Evolutionary conservation across 2,329 filamentous ascomycete species (phyloP), one percentile per base, ranked within the genome.

Genomic region (Daldinia sp.): DNA sequence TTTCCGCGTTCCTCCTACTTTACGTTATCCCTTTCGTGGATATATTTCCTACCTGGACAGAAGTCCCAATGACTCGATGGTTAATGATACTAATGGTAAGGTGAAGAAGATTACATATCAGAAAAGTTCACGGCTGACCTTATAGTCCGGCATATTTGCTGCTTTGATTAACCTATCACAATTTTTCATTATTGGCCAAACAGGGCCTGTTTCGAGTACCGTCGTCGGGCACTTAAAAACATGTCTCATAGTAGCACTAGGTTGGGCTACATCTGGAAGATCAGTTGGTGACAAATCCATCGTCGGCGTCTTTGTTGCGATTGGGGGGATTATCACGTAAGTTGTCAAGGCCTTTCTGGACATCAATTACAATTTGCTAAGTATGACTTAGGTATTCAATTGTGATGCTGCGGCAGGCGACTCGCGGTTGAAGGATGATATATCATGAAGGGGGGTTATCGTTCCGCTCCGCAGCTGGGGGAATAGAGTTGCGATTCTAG

Each of bases 211-310:
- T 3, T 86, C 86, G 6, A 88, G 86, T 68, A 89, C 87, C 0
- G 86, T 90, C 0, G 86, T 90, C 13, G 87, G 87, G 0, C 87
- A 90, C 69, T 77, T 88, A 32, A 90, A 90, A 76, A 90, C 87
- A 0, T 88, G 86, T 69, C 83, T 83, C 4, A 89, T 90, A 66
- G 86, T 89, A n/a, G 82, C 82, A 15, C 75, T 90, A 3, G 87
- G 87, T 27, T 90, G 87, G 87, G 77, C 80, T 58, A 80, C 78
- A 0, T 86, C 82, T 9, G 83, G 85, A 7, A 77, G 85, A n/a
- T 80, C 81, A 8, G 81, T 86, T 25, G 81, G 81, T 11, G 85
- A 87, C 70, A 85, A 81, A 73, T 83, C 83, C 4, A 74, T 87
- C 19, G 65, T 85, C 41, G 85, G 85, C 21, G 82, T 87, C 30